Conservation (phyloP, 2,329 filamentous ascomycete species). For the Colletotrichum melonis region DNA sequence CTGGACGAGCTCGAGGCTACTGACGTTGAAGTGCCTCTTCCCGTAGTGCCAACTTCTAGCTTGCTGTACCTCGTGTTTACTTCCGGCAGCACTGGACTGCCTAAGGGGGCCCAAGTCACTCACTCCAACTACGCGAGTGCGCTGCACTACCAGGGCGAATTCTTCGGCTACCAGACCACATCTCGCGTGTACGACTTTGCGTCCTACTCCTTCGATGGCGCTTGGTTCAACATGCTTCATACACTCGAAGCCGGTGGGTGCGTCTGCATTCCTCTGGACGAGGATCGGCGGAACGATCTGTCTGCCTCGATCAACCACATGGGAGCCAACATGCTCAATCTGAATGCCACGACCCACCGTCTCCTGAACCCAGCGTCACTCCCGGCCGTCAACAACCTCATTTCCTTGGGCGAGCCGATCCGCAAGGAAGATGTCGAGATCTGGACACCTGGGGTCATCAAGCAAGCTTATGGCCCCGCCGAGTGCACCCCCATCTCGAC, state of each 20-base stretch:
- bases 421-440: background rate
- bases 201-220: conserved; percentile 36
- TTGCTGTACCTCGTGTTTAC: conserved; percentile 62
- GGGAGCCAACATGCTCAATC: background rate
- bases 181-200: conserved; percentile 27
- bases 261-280: conserved; percentile 39
- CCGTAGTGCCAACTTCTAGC: background rate
- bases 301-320: background rate
- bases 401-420: background rate
- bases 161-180: background rate
- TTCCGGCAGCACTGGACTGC: conserved; percentile 65
- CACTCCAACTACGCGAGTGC: conserved; percentile 43
- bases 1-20: conserved; percentile 4
- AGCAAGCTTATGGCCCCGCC: conserved; percentile 35
- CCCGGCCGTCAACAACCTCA: background rate
- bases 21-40: background rate
- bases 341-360: background rate
- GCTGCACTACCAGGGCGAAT: background rate
- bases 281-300: background rate
- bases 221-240: conserved; percentile 10
- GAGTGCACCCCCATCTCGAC: conserved; percentile 32
- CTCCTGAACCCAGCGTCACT: background rate
- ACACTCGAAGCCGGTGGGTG: conserved; percentile 1
- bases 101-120: conserved; percentile 63
- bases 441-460: conserved; percentile 24